These are phyloP conservation scores for Hypomontagnella monticulosa DNA, from an alignment of 495 filamentous ascomycete species.

Conservation along the genomic window DNA sequence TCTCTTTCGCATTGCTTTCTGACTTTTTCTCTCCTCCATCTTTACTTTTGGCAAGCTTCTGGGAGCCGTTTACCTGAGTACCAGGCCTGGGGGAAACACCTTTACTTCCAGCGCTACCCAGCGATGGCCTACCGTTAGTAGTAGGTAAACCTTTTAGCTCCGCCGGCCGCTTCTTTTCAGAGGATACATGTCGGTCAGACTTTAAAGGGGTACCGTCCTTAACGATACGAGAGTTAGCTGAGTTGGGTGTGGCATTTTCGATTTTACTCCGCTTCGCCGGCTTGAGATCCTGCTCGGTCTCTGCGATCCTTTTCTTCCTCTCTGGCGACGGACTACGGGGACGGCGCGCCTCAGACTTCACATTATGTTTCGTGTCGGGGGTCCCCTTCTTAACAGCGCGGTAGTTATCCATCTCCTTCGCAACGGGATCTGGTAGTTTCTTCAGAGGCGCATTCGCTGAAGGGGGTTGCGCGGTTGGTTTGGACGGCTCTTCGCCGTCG, in stretches of 20 bases:
- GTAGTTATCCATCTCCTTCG: conserved; percentile 45
- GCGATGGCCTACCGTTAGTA: conserved; percentile 49
- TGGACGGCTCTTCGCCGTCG: conserved; percentile 52
- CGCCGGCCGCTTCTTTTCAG: conserved; percentile 40
- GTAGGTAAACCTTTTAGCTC: conserved; percentile 41
- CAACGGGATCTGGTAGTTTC: conserved; percentile 17
- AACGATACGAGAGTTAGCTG: conserved; percentile 34
- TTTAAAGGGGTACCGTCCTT: conserved; percentile 41
- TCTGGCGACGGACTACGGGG: conserved; percentile 46
- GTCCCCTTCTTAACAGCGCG: conserved; percentile 27
- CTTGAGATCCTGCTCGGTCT: conserved; percentile 48
- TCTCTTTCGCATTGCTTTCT: conserved; percentile 42
- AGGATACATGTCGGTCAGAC: conserved; percentile 36
- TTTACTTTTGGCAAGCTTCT: conserved; percentile 44
- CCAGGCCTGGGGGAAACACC: conserved; percentile 51
- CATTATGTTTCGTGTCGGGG: conserved; percentile 31
- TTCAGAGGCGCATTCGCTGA: conserved; percentile 38
- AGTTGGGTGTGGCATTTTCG: conserved; percentile 43
- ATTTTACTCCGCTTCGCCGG: conserved; percentile 52
- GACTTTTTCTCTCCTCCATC: conserved; percentile 50
- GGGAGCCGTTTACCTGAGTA: conserved; percentile 52
- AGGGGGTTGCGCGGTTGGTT: conserved; percentile 26
- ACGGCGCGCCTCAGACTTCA: conserved; percentile 44
- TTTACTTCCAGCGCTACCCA: conserved; percentile 45
- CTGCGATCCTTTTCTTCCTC: conserved; percentile 51